These are phyloP conservation scores for Aspergillus sparsus DNA, from an alignment of 495 filamentous ascomycete species.

Conservation along the genomic window DNA sequence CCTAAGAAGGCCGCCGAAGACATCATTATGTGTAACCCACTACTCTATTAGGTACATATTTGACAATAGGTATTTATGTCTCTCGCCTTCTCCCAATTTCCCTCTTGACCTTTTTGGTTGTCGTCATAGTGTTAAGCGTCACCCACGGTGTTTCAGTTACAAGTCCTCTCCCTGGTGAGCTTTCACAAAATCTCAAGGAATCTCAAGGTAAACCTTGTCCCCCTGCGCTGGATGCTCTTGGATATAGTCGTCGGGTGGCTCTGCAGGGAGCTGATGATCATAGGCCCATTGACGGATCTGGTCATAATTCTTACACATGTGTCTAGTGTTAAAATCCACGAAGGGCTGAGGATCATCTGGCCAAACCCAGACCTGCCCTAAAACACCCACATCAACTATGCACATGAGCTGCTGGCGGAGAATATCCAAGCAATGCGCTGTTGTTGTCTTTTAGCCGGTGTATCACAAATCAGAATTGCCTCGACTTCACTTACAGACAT, in stretches of 20 bases:
- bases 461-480: no score
- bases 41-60: no score
- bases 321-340: conserved; percentile 57
- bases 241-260: conserved; percentile 43
- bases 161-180: no score
- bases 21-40: no score
- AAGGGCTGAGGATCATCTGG: conserved; percentile 44
- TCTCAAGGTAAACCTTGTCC: neutral
- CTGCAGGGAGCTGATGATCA: conserved; percentile 45
- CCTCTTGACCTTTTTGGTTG: no score
- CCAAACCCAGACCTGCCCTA: conserved; percentile 57
- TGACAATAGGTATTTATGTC: no score
- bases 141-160: no score
- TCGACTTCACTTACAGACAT: conserved; percentile 42
- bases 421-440: conserved; percentile 57
- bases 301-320: conserved; percentile 58
- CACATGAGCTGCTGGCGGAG: conserved; percentile 60
- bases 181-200: neutral
- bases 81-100: no score
- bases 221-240: conserved; percentile 18
- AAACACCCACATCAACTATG: conserved; percentile 50
- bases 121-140: no score
- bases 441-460: neutral
- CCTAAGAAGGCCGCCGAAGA: no score
- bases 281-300: conserved; percentile 53